A percentile compares a stretch with the other conserved stretches of the same genome.
Conservation (phyloP, 192 early-diverging fungal species). For the Coemansia sp. region DNA sequence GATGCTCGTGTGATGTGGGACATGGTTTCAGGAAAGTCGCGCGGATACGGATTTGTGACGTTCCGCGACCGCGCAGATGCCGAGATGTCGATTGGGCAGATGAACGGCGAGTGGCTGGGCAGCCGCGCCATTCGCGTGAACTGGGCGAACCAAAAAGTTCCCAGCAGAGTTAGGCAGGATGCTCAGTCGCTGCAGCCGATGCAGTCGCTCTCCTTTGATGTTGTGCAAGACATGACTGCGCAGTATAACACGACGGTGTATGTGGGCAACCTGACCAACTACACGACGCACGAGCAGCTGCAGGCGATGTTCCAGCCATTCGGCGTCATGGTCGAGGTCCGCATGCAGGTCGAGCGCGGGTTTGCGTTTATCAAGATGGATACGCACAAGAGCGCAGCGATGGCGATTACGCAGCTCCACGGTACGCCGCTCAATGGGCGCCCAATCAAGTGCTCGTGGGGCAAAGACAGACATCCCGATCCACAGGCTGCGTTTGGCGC, state of each 20-base stretch:
- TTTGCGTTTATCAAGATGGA: slow-evolving; percentile 93
- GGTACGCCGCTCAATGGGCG: slow-evolving; percentile 73
- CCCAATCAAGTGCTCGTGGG: slow-evolving; percentile 84
- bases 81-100: slow-evolving; percentile 77
- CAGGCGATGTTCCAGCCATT: slow-evolving; percentile 72
- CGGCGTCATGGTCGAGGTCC: slow-evolving; percentile 76
- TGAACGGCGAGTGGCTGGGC: slow-evolving; percentile 90
- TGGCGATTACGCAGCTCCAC: slow-evolving; percentile 81
- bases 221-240: slow-evolving; percentile 71
- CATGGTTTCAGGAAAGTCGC: slow-evolving; percentile 78
- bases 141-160: slow-evolving; percentile 88
- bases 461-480: slow-evolving; percentile 71
- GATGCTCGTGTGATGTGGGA: slow-evolving; percentile 97
- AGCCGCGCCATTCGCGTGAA: slow-evolving; percentile 85
- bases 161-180: slow-evolving; percentile 23
- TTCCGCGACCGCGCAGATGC: slow-evolving; percentile 86
- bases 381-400: slow-evolving; percentile 85
- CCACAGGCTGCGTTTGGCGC: slow-evolving; percentile 49
- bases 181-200: slow-evolving; percentile 8
- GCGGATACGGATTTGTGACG: slow-evolving; percentile 90
- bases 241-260: slow-evolving; percentile 88
- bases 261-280: slow-evolving; percentile 82
- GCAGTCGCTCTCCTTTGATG: slow-evolving; percentile 64
- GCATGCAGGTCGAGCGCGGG: slow-evolving; percentile 86
- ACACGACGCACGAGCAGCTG: slow-evolving; percentile 69